phyloP scores from a whole-genome alignment of 768 basidiomycete species.

The Chalciporus piperatus region DNA sequence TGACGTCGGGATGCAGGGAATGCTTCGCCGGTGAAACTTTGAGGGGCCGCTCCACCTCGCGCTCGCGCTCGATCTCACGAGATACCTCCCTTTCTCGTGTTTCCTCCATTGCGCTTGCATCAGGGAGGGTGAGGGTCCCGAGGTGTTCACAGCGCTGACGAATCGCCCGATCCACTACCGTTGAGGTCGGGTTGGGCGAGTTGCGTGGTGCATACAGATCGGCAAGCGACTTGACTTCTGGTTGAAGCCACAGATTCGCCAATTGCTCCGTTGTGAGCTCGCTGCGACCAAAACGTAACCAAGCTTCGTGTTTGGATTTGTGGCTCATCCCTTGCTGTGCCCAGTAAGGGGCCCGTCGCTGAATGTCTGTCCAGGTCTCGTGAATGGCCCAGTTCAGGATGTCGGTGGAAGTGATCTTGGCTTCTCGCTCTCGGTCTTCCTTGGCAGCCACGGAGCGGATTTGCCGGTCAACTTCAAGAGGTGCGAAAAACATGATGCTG shows the following conservation, averaged over 20 bases:
- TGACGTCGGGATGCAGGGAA: slow-evolving; percentile 12
- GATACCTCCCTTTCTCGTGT: slow-evolving; percentile 45
- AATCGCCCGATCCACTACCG: not conserved
- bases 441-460: slow-evolving; percentile 31
- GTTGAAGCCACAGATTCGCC: slow-evolving; percentile 34
- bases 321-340: slow-evolving; percentile 33
- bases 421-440: not conserved
- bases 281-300: slow-evolving; percentile 3
- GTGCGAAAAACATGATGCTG: slow-evolving; percentile 44
- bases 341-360: slow-evolving; percentile 38
- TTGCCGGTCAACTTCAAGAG: slow-evolving; percentile 34
- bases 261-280: not conserved
- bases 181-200: not conserved
- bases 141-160: slow-evolving; percentile 7
- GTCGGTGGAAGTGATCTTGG: slow-evolving; percentile 17
- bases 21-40: slow-evolving; percentile 19
- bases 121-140: slow-evolving; percentile 5
- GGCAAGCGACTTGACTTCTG: slow-evolving; percentile 34
- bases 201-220: slow-evolving; percentile 29
- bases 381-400: slow-evolving; percentile 43
- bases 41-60: slow-evolving; percentile 35
- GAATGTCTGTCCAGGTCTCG: slow-evolving; percentile 41
- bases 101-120: slow-evolving; percentile 31
- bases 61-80: slow-evolving; percentile 41
- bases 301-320: slow-evolving; percentile 6